Base-by-base conservation (phyloP, 2,329 filamentous ascomycete genomes). In the Penicillium oxalicum region DNA sequence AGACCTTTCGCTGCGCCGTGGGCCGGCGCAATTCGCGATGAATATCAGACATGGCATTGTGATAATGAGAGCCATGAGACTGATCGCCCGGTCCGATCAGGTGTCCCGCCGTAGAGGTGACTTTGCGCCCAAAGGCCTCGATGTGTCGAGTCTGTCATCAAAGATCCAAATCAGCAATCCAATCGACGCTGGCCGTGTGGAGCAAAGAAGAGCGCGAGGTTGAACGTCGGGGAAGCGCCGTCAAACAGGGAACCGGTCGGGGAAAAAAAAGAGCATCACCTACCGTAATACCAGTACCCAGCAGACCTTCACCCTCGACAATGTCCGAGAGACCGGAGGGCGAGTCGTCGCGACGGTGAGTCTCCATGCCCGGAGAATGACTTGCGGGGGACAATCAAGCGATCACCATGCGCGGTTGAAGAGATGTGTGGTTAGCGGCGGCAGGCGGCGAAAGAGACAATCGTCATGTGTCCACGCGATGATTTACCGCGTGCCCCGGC, bases 71-170 rank as follows among this genome's bases (percentile, higher is more conserved):
- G 63, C 66, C 77, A 66, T 72, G 77, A 61, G 49, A 54, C 37
- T 64, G 70, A 54, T 84, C 81, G 59, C 72, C 65, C 49, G 85
- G 82, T 39, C 80, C 85, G 63, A 97, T 95, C 58, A 98, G 78
- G 69, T 95, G 90, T 63, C 83, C 88, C 48, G 93, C 93, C 18
- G 93, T 97, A 27, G 89, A 89, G 28, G 91, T 93, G 54, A 97
- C 90, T 73, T 96, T 98, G 65, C 91, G 84, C 58, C 90, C 83
- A 71, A 98, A 96, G 47, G 88, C 87, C 73, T 96, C 91, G 61
- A 97, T 76, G 56, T 93, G 88, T 61, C 89, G 86, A 47, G 88
- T 83, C 90, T 95, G 59, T 44, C 35, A 37, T 43, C 39, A 47
- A 29, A 54, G 29, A 32, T 32, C 29, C 29, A 32, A 2, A 11